A percentile compares a stretch with the other conserved stretches of the same genome.
These are phyloP conservation scores for Vitis hybrid DNA, from an alignment of 177 flowering plant genomes.

Conservation along the genomic window DNA sequence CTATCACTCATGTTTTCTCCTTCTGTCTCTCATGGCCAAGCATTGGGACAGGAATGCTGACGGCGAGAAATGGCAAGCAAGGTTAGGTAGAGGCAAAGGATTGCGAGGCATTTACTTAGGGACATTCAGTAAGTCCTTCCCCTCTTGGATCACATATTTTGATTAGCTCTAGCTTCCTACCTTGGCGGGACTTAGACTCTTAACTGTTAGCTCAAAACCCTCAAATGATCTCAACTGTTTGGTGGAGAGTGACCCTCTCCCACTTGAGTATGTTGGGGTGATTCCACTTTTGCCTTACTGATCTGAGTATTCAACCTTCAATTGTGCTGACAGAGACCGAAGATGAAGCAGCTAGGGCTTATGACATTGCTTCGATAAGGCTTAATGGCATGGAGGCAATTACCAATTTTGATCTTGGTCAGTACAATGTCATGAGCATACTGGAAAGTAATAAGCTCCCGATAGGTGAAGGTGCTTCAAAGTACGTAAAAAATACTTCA, in stretches of 20 bases:
- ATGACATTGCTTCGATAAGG: conserved; percentile 20
- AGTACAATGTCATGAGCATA: conserved; percentile 13
- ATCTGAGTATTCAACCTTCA: no score
- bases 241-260: no score
- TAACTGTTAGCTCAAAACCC: no score
- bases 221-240: no score
- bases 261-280: no score
- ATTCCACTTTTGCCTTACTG: no score
- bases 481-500: background rate
- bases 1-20: background rate
- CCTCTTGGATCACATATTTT: background rate
- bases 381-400: conserved; percentile 10
- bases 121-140: conserved; percentile 15
- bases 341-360: conserved; percentile 24
- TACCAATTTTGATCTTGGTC: conserved; percentile 15
- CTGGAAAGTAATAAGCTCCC: conserved; percentile 4
- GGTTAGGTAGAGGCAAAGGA: conserved; percentile 11
- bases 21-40: conserved; percentile 1
- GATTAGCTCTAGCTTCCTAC: no score
- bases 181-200: no score
- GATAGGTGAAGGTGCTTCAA: conserved; percentile 15
- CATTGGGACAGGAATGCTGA: conserved; percentile 7
- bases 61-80: conserved; percentile 24
- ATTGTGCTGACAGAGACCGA: conserved; percentile 14
- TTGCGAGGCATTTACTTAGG: conserved; percentile 14